Base-by-base conservation (phyloP, 495 filamentous ascomycete genomes). In the Tuber microsphaerosporum region DNA sequence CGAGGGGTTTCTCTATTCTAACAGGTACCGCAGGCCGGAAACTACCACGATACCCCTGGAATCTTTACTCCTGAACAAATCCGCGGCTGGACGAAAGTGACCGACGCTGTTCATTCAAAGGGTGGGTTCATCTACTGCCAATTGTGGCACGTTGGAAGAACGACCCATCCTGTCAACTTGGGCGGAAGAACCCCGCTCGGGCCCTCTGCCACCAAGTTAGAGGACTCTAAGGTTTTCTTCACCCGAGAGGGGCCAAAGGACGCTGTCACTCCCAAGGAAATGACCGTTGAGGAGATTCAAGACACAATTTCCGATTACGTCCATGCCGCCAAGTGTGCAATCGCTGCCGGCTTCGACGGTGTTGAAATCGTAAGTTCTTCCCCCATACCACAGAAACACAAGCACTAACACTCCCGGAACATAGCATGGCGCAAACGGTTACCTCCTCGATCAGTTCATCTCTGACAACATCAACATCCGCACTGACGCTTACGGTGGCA, bases 291-390 rank as follows among this genome's bases (percentile, higher is more conserved):
- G 6, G 89, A 93, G 71, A 91, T 93, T 74, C 74, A 85, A 74
- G 79, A 84, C 12, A 87, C 82, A n/a, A 87, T 92, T 37, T 75
- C 81, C 0, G 87, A 87, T 75, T 92, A 90, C 72, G 89, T 85
- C 12, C 79, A 86, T 37, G 91, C 90, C 26, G 89, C 91, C 1
- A 84, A 85, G 76, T 90, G 89, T 73, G 90, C 91, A 6, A 84
- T 93, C 17, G 85, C 84, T 14, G 92, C 91, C 6, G 92, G 91
- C 17, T 94, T 93, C 74, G 92, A 93, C 79, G 91, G 90, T 41
- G 90, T 94, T 6, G 92, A 94, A 84, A 85, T 93, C 73, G 74
- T 77, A 76, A 72, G 74, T 22, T 37, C 10, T 16, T 22, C 37
- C 37, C 42, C 48, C 34, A 69, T 19, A n/a, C 22, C 39, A 14